phyloP scores from a whole-genome alignment of 129 eudicot species.

The Chrysanthemum lavandulifolium region DNA sequence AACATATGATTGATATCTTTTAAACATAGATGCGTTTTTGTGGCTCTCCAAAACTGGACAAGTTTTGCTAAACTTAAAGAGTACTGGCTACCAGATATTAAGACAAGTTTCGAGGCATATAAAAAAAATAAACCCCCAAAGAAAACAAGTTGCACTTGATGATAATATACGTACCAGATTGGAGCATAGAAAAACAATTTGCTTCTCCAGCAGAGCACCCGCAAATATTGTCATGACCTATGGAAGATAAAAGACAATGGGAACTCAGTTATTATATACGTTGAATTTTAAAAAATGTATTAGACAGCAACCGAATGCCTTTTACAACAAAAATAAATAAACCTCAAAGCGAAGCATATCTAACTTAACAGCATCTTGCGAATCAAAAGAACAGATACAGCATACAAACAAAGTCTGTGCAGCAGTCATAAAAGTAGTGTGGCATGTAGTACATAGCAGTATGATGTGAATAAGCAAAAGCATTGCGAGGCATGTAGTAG shows the following conservation, averaged over 20 bases:
- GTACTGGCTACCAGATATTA: background rate
- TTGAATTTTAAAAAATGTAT: background rate
- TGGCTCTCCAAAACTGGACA: slow-evolving; percentile 18
- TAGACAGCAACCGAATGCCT: background rate
- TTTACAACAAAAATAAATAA: slow-evolving; percentile 11
- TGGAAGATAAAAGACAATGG: slow-evolving; percentile 23
- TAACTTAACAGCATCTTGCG: background rate
- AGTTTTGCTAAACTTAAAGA: slow-evolving; percentile 13
- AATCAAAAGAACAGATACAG: background rate
- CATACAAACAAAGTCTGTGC: background rate
- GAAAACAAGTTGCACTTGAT: slow-evolving; percentile 1
- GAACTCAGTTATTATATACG: background rate
- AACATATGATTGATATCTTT: background rate
- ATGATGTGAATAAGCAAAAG: background rate
- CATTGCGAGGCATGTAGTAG: background rate
- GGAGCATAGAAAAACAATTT: slow-evolving; percentile 80
- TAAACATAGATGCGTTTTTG: background rate
- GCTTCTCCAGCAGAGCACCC: slow-evolving; percentile 94
- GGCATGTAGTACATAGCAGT: background rate
- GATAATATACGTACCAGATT: slow-evolving; percentile 57
- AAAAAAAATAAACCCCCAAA: slow-evolving; percentile 13
- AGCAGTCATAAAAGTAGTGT: background rate
- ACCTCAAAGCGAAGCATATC: background rate
- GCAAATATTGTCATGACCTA: slow-evolving; percentile 92
- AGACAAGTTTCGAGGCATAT: slow-evolving; percentile 4